These are phyloP conservation scores for Striga asiatica DNA, from an alignment of 257 asterid species.

Conservation along the genomic window DNA sequence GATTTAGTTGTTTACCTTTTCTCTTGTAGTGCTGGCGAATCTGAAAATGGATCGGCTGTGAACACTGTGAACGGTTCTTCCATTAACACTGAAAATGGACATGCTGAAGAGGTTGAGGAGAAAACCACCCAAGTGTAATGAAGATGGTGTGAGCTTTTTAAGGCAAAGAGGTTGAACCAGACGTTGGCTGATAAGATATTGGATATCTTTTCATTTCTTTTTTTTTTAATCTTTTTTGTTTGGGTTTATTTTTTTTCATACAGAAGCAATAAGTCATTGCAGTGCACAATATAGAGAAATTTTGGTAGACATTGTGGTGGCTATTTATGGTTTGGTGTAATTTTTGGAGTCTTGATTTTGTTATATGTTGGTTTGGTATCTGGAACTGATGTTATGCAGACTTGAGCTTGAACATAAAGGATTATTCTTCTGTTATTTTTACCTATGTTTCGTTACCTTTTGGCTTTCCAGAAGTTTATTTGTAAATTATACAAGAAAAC, in stretches of 20 bases:
- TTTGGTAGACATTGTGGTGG: slow-evolving; percentile 34
- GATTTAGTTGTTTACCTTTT: too few species aligned
- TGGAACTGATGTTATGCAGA: slow-evolving; percentile 6
- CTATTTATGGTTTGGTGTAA: not conserved
- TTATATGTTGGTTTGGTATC: slow-evolving; percentile 18
- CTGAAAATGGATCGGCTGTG: slow-evolving; percentile 25
- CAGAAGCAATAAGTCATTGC: not conserved
- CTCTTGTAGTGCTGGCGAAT: slow-evolving; percentile 21
- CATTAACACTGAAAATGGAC: slow-evolving; percentile 23
- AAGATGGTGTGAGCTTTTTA: not conserved
- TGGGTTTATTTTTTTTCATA: not conserved
- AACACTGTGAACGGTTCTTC: slow-evolving; percentile 24
- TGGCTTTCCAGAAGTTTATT: not conserved
- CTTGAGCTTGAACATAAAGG: not conserved
- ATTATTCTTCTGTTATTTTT: not conserved
- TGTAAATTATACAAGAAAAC: not conserved
- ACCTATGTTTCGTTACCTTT: not conserved
- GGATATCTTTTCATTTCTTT: too few species aligned
- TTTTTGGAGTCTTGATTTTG: slow-evolving; percentile 1
- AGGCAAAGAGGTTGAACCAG: too few species aligned
- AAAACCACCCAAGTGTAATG: slow-evolving; percentile 17
- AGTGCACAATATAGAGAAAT: slow-evolving; percentile 35
- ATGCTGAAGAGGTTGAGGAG: slow-evolving; percentile 24
- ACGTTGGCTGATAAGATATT: slow-evolving; percentile 18
- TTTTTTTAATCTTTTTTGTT: too few species aligned